Base-by-base conservation (phyloP, 2,329 filamentous ascomycete species). In the Alternaria ethzedia region DNA sequence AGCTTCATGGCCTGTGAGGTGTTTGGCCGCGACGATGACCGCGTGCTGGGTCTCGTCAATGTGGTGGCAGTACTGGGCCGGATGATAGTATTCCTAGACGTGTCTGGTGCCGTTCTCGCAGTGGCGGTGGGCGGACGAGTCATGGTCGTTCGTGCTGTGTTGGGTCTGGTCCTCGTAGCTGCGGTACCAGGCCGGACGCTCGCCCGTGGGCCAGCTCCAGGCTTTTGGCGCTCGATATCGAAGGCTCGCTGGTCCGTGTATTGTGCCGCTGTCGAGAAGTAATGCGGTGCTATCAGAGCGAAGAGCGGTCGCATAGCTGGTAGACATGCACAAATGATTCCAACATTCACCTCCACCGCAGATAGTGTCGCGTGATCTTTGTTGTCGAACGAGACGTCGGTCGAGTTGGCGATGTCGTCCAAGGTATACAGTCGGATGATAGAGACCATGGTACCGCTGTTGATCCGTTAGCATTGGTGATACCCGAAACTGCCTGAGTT, bases 271-370 rank as follows among this genome's bases (percentile, higher is more conserved):
- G 65, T 58, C 4, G 73, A 71, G 46, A 79, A 79, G 59, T 76
- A 75, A 25, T 70, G 63, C 44, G 83, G 83, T 66, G 84, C 80
- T 30, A 83, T 68, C 0, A 76, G 56, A 6, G 73, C 68, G 6
- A 79, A 64, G 5, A 79, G 68, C 2, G 76, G 76, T 7, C 77
- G 76, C 64, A 80, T 73, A 6, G 73, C 71, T 44, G 78, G 77
- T n/a, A 80, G 61, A 54, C 75, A 79, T 5, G 78, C 76, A 51
- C 76, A 78, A 28, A 79, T 67, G 36, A 80, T 79, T 15, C 72
- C 73, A 0, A 77, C 69, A 52, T 80, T 78, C 12, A 70, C 64
- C 59, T 80, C 78, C 8, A 79, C 72, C 0, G 71, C 67, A 6
- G 75, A 78, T 13, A 78, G 69, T n/a, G 70, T 72, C 6, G 75